Evolutionary conservation across 2,329 filamentous ascomycete genomes (phyloP).

Genomic region (Alternaria solani): DNA sequence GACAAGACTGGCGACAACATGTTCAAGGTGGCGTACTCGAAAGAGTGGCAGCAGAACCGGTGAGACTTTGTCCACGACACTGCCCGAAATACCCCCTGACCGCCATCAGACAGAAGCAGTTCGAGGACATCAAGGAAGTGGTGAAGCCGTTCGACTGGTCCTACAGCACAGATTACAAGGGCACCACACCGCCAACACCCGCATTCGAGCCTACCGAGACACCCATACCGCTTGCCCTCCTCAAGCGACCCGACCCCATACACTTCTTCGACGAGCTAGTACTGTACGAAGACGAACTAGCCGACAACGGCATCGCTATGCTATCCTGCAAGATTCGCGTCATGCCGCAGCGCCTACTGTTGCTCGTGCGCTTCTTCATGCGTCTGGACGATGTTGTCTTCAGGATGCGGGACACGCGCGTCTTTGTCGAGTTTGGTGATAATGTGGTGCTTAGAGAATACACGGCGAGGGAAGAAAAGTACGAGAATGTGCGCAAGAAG

Average conservation of each 20-base stretch:
- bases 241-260: constrained; percentile 90
- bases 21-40: constrained; percentile 92
- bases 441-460: constrained; percentile 88
- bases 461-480: constrained; percentile 82
- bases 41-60: constrained; percentile 80
- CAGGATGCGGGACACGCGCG: constrained; percentile 84
- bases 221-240: constrained; percentile 81
- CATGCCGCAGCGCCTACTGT: constrained; percentile 85
- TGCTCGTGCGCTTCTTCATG: constrained; percentile 90
- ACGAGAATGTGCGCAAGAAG: constrained; percentile 73
- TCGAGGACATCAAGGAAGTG: constrained; percentile 87
- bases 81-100: constrained; percentile 16
- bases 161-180: constrained; percentile 87
- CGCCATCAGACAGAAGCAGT: constrained; percentile 72
- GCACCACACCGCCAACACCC: constrained; percentile 62
- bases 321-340: constrained; percentile 91
- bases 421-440: constrained; percentile 88
- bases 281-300: constrained; percentile 95
- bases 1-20: constrained; percentile 93
- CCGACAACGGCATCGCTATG: constrained; percentile 94
- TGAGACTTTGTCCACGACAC: constrained; percentile 31
- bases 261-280: constrained; percentile 96
- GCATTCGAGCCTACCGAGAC: constrained; percentile 57
- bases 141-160: constrained; percentile 99
- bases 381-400: constrained; percentile 89